A percentile compares a stretch with the other conserved stretches of the same genome.
Evolutionary conservation across 1,284 basidiomycete genomes (phyloP).

Genomic region (Ganoderma resinaceum): DNA sequence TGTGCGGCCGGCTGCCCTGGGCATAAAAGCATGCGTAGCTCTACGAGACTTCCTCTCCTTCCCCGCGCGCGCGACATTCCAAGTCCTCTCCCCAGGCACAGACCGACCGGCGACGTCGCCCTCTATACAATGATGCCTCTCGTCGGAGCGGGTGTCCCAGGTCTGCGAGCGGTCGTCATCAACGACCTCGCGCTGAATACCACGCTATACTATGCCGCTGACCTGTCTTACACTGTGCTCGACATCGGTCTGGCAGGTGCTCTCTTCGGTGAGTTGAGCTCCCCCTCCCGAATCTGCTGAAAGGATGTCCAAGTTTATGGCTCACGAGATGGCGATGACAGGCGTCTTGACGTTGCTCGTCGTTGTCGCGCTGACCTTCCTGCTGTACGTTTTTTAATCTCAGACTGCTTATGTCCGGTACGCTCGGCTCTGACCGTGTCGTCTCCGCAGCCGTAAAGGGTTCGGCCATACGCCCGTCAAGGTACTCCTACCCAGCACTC

Average conservation of each 20-base stretch:
- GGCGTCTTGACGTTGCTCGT: neutral
- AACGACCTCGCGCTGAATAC: constrained; percentile 2
- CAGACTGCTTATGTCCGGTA: neutral
- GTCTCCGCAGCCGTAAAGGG: neutral
- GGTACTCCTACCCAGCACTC: neutral
- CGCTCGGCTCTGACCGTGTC: neutral
- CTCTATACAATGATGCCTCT: neutral
- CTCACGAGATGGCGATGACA: neutral
- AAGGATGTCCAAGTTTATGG: no score
- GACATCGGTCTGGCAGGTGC: neutral
- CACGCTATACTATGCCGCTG: neutral
- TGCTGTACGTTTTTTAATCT: neutral
- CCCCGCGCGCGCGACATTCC: no score
- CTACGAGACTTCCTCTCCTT: no score
- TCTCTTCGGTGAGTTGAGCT: neutral
- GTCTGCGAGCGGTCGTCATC: neutral
- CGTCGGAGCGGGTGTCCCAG: neutral
- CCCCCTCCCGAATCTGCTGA: no score
- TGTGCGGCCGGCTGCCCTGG: no score
- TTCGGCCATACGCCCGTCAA: neutral
- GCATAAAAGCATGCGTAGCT: no score
- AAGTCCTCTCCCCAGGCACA: no score
- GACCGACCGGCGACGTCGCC: no score
- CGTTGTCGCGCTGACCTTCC: neutral
- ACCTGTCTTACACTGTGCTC: neutral